phyloP scores from a whole-genome alignment of 305 asterid genomes.

The Fraxinus sp. region DNA sequence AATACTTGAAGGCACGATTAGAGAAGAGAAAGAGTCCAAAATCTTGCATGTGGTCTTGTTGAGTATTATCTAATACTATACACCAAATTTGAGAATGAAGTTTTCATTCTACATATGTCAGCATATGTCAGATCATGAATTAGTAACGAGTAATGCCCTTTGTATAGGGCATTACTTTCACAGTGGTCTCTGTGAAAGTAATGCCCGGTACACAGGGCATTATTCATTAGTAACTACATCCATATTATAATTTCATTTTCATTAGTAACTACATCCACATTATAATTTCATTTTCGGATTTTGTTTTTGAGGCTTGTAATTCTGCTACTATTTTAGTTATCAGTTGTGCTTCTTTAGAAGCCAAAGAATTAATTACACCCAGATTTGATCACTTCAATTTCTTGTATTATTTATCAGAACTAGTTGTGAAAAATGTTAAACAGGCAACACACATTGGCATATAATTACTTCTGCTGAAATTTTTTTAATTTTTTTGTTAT shows the following conservation, averaged over 20 bases:
- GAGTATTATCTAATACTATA: too few relatives aligned
- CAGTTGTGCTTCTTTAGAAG: not conserved
- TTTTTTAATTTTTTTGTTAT: too few relatives aligned
- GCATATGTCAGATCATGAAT: too few relatives aligned
- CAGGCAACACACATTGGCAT: not conserved
- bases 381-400: not conserved
- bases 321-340: not conserved
- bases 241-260: too few relatives aligned
- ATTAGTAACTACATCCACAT: not conserved
- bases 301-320: not conserved
- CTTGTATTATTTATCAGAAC: not conserved
- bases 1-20: not conserved
- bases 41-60: not conserved
- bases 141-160: too few relatives aligned
- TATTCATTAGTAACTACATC: too few relatives aligned
- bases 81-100: too few relatives aligned
- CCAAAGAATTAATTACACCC: not conserved
- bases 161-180: too few relatives aligned
- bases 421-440: not conserved
- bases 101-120: too few relatives aligned
- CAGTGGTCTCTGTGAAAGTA: too few relatives aligned
- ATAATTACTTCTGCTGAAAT: too few relatives aligned
- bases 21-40: not conserved
- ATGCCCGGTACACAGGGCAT: too few relatives aligned
- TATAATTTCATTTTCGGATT: not conserved